Evolutionary conservation across 108 stramenopile species (phyloP).

Genomic region (Mayamaea pseudoterrestris): DNA sequence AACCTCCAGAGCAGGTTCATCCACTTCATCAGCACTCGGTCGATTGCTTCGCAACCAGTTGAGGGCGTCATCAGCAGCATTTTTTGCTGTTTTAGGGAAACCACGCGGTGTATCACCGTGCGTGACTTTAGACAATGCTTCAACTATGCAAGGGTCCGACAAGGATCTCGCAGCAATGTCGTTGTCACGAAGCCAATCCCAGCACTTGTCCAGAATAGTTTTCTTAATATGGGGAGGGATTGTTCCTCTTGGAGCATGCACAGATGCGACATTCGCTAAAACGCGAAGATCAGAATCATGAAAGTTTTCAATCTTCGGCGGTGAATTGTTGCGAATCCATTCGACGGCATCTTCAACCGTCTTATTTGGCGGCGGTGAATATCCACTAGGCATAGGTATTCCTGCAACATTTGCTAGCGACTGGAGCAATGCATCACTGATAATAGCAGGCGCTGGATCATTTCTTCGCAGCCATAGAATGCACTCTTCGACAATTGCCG

Average conservation of each 20-base stretch:
- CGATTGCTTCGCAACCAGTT: constrained; percentile 16
- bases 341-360: constrained; percentile 7
- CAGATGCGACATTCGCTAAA: background rate
- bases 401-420: constrained; percentile 5
- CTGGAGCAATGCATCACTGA: background rate
- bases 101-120: background rate
- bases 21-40: background rate
- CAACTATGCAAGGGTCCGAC: background rate
- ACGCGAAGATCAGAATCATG: background rate
- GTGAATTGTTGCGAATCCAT: constrained; percentile 5
- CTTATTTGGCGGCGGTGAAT: constrained; percentile 4
- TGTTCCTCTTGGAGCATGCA: background rate
- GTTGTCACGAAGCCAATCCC: constrained; percentile 2
- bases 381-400: background rate
- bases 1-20: constrained; percentile 4
- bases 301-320: constrained; percentile 6
- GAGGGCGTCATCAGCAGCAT: constrained; percentile 8
- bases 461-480: constrained; percentile 4
- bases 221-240: background rate
- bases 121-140: background rate
- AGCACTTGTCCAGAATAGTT: background rate
- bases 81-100: background rate
- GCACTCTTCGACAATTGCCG: background rate
- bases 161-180: background rate
- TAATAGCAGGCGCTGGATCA: background rate